Base-by-base conservation (phyloP, 176 grass and related monocot species). In the Bonia amplexicaulis region DNA sequence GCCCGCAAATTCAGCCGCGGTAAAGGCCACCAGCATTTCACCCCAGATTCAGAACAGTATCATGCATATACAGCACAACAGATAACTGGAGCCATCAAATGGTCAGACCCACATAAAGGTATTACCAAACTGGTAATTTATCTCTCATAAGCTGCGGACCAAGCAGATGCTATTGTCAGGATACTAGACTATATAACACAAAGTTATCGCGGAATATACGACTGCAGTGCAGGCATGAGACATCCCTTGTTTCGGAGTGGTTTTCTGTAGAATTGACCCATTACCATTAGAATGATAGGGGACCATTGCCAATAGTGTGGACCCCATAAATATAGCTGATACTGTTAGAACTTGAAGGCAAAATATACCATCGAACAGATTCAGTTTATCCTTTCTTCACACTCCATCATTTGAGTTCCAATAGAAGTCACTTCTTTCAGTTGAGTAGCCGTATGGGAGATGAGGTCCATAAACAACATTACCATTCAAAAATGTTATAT, bases 381-480 rank as follows among this genome's bases (percentile, higher is more conserved):
- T 81, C 26, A 46, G 55, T 33, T 23, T 83, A 64, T 74, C 51
- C 26, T 64, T 29, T 71, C 71, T 51, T 87, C 67, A 82, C 14
- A 70, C 45, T 77, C 66, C 74, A 5, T 82, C 80, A 68, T 77
- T 94, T 73, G 92, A 82, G 73, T 76, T 90, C 89, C 93, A 89
- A 84, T 87, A 89, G 39, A 85, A 84, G 23, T 91, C 86, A 66
- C 80, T 73, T 82, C 79, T 89, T 86, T 89, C 87, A 51, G 78
- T 65, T 0, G 85, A 82, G 85, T 97, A 94, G 33, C 75, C 73
- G 35, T 93, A 91, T 4, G 86, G 92, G 54, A 91, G 90, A 89
- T 84, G 91, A 80, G 95, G 92, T 81, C 94, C 94, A 88, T 91
- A 97, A 66, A 88, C 94, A 71, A 87, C 80, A 87, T 79, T 82